phyloP scores from a whole-genome alignment of 164 flowering plant species.

The Platanus orientalis region DNA sequence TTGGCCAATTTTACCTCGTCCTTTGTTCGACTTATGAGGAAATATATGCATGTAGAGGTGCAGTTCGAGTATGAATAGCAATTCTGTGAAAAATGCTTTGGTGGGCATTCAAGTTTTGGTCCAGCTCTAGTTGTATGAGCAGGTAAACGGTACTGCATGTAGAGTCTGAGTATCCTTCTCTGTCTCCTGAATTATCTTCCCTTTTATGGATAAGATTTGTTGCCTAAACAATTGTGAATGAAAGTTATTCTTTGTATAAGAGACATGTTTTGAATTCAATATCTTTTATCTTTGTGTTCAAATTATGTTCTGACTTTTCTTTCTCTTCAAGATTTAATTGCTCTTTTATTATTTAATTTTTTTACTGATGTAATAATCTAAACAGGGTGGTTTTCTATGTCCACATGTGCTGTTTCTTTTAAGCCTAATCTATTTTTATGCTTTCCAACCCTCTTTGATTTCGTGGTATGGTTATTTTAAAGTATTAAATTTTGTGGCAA shows the following conservation, averaged over 20 bases:
- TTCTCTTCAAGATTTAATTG: background rate
- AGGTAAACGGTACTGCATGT: slow-evolving; percentile 16
- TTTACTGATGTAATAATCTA: no score
- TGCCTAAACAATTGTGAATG: slow-evolving; percentile 15
- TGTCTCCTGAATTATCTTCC: slow-evolving; percentile 1
- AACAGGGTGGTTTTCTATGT: no score
- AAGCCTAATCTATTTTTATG: slow-evolving; percentile 1
- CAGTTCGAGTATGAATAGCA: slow-evolving; percentile 65
- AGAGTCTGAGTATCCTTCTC: slow-evolving; percentile 12
- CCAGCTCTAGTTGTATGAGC: slow-evolving; percentile 13
- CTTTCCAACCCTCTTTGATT: background rate
- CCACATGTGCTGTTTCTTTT: background rate
- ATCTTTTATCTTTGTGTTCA: background rate
- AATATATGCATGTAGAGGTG: slow-evolving; percentile 55
- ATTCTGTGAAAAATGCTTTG: slow-evolving; percentile 11
- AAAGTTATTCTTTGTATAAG: slow-evolving; percentile 12
- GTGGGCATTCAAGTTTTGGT: slow-evolving; percentile 19
- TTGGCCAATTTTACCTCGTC: slow-evolving; percentile 33
- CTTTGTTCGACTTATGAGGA: slow-evolving; percentile 38
- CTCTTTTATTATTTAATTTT: no score
- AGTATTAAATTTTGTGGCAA: no score
- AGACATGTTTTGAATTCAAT: slow-evolving; percentile 6
- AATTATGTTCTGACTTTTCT: background rate
- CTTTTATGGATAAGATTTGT: slow-evolving; percentile 1
- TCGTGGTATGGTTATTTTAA: no score